Evolutionary conservation across 2,329 filamentous ascomycete genomes (phyloP).

Genomic region (Epichloe amarillans): DNA sequence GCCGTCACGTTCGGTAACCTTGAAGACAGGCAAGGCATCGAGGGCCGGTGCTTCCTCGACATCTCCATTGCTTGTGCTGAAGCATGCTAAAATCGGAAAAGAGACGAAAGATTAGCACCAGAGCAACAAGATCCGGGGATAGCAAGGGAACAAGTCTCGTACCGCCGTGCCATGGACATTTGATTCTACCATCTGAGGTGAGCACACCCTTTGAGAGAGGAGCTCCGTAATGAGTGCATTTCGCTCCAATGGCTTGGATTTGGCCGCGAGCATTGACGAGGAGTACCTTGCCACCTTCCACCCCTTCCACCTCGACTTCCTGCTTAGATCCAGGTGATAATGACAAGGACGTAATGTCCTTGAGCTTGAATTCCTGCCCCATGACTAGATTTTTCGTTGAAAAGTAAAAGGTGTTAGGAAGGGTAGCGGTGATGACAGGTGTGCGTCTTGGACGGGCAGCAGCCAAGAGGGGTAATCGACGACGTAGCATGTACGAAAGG

Average conservation of each 20-base stretch:
- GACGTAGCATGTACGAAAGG: conserved; percentile 4
- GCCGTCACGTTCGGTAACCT: conserved; percentile 67
- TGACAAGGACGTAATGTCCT: conserved; percentile 60
- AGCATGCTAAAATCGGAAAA: conserved; percentile 54
- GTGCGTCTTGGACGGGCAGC: not conserved
- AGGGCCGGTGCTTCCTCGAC: conserved; percentile 90
- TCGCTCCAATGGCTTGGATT: conserved; percentile 67
- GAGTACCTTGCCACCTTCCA: conserved; percentile 75
- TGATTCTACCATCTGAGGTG: conserved; percentile 67
- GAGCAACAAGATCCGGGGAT: not conserved
- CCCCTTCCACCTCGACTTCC: conserved; percentile 80
- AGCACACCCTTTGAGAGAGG: conserved; percentile 78
- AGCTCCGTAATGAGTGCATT: conserved; percentile 86
- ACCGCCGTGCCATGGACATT: conserved; percentile 96
- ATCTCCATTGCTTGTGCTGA: conserved; percentile 77
- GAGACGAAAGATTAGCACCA: conserved; percentile 1
- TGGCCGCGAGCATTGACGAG: conserved; percentile 66
- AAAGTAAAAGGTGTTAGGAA: conserved; percentile 7
- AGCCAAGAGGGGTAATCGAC: not conserved
- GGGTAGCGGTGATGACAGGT: not conserved
- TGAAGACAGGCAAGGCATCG: conserved; percentile 73
- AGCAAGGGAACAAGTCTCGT: conserved; percentile 13
- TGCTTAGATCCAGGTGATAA: conserved; percentile 72
- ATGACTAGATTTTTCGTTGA: conserved; percentile 25
- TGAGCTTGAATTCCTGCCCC: conserved; percentile 54